Base-by-base conservation (phyloP, 2,329 filamentous ascomycete genomes). In the Zasmidium citrigriseum region DNA sequence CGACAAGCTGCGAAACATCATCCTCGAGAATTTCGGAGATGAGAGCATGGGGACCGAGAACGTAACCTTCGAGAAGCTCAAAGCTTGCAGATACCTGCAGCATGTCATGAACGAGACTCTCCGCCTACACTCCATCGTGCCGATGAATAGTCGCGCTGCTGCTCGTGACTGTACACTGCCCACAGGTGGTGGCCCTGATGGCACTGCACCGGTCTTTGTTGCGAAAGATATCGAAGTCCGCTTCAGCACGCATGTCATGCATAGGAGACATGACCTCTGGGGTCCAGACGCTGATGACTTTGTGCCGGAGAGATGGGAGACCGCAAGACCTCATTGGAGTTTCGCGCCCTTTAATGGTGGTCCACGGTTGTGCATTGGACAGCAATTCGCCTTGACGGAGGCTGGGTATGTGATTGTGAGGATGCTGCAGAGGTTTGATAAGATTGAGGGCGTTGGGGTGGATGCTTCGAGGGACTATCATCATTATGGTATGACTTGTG, bases 91-190 rank as follows among this genome's bases (percentile, higher is more conserved):
- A 20, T 53, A 52, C 24, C 34, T 58, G 22, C 55, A 58, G 16
- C 25, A 53, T 22, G 48, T 58, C 45, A 47, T 58, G 49, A 58
- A 58, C 22, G 55, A 58, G 25, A 53, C 49, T 29, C 55, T 58
- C 27, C 49, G 55, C 14, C 25, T 58, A 4, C 55, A 58, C 21
- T 41, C 49, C 25, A 47, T 49, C n/a, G 88, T 93, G 1, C 90
- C 90, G 1, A 90, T 89, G 78, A 70, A 58, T 29, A 45, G 44
- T 14, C 45, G 56, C 59, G 77, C 86, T 20, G 82, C 89, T 14
- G 82, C 91, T 18, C 81, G 80, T 55, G 86, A 91, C 75, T 93
- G 90, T 3, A 89, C 86, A 0, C 82, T 95, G 2, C 90, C 90
- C 0, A 80, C 78, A 20, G 90, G 81, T 41, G 81, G 81, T 22